Evolutionary conservation across 2,329 filamentous ascomycete species (phyloP), one percentile per base, ranked within the genome.

Genomic region (Clonostachys rhizophaga): DNA sequence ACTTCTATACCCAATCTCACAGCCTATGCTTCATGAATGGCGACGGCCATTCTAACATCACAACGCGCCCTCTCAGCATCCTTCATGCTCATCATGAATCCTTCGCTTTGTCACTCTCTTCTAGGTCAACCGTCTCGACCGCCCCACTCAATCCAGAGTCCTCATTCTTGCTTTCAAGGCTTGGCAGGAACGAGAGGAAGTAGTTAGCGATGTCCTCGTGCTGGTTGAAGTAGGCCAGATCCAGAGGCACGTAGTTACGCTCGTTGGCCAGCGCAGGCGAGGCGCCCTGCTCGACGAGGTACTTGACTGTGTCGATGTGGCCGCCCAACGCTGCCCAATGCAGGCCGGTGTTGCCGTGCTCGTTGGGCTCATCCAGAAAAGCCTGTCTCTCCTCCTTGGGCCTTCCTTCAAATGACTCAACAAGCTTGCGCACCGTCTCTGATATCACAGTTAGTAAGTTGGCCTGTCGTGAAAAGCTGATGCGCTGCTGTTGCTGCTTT

Each of bases 271-370:
- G 71, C 11, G 83, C 83, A 5, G 91, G 84, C 49, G 90, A 86
- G 2, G 91, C 91, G 3, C 90, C 91, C 4, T 82, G 74, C 41
- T 84, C 82, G 3, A 96, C 75, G 12, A 99, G 76, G 1, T 83
- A 69, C 70, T 91, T 88, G 7, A 96, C 89, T 5, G 84, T 81
- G 6, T 85, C 80, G 4, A 97, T 71, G 59, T 96, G 91, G 2
- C 91, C 91, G 47, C 95, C 94, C 47, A 96, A 72, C 1, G 90
- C 88, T 0, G 92, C 92, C 91, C 91, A 97, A 69, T 99, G 94
- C 49, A 99, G 74, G 1, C 90, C 81, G 1, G 92, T 96, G 70
- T 96, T 97, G 41, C 91, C 91, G 42, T 87, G 86, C 51, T 83
- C 74, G 60, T 99, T 99, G 51, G 79, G 75, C 3, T 77, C 72